Percentiles rank a stretch among this genome's conserved stretches.
Conservation (phyloP, 441 rosid species). For the Gossypium davidsonii region DNA sequence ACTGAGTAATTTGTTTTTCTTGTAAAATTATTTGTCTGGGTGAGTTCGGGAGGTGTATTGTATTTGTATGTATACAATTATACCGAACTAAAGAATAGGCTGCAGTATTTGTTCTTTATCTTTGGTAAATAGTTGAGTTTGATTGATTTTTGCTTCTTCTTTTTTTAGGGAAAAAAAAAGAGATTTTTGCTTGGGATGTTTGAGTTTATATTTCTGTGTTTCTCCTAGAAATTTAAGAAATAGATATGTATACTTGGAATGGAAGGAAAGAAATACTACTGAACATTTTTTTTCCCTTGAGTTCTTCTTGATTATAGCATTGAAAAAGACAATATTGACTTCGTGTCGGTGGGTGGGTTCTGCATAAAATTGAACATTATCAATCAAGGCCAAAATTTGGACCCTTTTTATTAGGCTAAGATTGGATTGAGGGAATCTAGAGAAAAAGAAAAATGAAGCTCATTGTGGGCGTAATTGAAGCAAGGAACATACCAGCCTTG, state of each 20-base stretch:
- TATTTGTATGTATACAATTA: too few species aligned
- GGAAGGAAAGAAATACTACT: neutral
- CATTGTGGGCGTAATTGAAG: slow-evolving; percentile 66
- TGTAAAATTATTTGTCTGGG: too few species aligned
- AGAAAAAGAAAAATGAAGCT: slow-evolving; percentile 47
- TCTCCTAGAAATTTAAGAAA: neutral
- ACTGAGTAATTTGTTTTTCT: too few species aligned
- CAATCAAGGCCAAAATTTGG: neutral
- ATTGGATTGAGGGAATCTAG: neutral
- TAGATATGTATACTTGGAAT: too few species aligned
- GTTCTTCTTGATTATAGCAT: neutral
- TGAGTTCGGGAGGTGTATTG: too few species aligned
- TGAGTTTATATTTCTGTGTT: neutral
- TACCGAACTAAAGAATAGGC: too few species aligned
- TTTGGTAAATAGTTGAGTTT: neutral
- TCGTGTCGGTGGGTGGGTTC: neutral
- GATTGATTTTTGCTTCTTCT: neutral
- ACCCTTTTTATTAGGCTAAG: too few species aligned
- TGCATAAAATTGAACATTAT: neutral
- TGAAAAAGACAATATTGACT: neutral
- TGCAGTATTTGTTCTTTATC: neutral
- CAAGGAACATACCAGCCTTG: slow-evolving; percentile 70
- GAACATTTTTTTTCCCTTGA: neutral
- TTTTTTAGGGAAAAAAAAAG: neutral
- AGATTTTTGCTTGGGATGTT: neutral